Base-by-base conservation (phyloP, 495 filamentous ascomycete species). In the Bathelium albidoporum region DNA sequence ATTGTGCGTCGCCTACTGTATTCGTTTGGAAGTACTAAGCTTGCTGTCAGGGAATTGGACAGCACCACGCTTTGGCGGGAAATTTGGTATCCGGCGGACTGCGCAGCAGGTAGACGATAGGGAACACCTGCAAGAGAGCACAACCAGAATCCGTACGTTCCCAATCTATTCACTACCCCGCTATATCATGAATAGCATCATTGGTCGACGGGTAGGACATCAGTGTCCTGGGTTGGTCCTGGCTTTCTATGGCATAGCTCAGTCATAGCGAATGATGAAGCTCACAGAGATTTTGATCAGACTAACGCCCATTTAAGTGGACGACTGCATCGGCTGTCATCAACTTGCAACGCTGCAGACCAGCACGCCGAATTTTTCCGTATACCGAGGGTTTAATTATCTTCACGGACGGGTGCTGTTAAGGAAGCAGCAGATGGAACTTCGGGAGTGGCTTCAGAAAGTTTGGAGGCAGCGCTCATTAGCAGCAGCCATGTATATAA, bases 301-400 rank as follows among this genome's bases (percentile, higher is more conserved):
- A 16, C 36, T 41, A 41, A 41, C 36, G 36, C 16, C 36, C 36
- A 41, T 41, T 41, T 16, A 41, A 41, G 36, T 41, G 16, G 36
- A 41, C 16, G 36, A 41, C 7, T 41, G 36, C 7, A 16, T 41
- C 16, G 76, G 76, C 3, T 78, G 76, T 66, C 66, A 70, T 0
- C 71, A 70, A 22, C 58, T 76, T 1, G 76, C 76, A 1, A 72
- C 69, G 12, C 69, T 77, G 59, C 66, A 73, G 39, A 49, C 69
- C 36, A 68, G 68, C 43, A 75, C 76, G 53, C 65, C 61, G 9
- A 72, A 71, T 53, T 76, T 78, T 61, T 64, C 65, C 5, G 68
- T 73, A n/a, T 78, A 71, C 60, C 74, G 76, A 9, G 69, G 71
- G 24, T 78, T 76, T 58, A 65, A 62, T 20, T 75, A 74, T 55